Evolutionary conservation across 176 grass and related monocot genomes (phyloP).

Genomic region (Cenchrus purpureus): DNA sequence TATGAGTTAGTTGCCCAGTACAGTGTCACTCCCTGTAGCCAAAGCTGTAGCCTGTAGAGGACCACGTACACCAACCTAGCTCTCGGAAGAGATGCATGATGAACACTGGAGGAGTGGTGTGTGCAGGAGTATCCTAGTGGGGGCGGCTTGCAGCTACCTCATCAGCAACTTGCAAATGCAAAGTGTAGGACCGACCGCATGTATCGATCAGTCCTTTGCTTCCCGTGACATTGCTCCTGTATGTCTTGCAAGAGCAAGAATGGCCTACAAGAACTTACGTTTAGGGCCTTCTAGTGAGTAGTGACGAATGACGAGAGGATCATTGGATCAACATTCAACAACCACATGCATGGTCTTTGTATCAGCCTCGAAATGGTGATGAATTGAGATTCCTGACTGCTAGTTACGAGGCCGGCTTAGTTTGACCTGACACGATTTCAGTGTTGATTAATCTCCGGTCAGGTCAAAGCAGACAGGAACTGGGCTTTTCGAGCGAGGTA

Average conservation of each 20-base stretch:
- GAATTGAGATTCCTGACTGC: background rate
- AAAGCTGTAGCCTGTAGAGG: background rate
- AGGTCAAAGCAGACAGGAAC: conserved; percentile 38
- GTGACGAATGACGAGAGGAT: too few relatives aligned
- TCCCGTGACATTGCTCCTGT: too few relatives aligned
- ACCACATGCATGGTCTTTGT: too few relatives aligned
- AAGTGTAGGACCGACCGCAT: background rate
- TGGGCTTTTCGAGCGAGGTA: background rate
- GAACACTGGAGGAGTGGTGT: background rate
- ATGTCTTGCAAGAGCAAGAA: too few relatives aligned
- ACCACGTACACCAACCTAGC: background rate
- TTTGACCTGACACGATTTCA: conserved; percentile 17
- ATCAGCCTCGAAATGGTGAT: background rate
- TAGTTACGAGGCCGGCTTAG: conserved; percentile 5
- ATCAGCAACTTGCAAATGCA: conserved; percentile 3
- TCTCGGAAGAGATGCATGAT: background rate
- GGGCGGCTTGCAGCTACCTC: conserved; percentile 7
- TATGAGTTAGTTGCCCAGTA: conserved; percentile 21
- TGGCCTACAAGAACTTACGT: too few relatives aligned
- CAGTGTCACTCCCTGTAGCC: background rate
- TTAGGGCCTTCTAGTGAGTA: too few relatives aligned
- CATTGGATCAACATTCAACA: too few relatives aligned
- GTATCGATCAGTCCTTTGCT: background rate
- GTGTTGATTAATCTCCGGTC: conserved; percentile 12
- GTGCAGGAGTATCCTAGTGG: conserved; percentile 13